Evolutionary conservation across 2,329 filamentous ascomycete species (phyloP).

Genomic region (Acrocalymma vagum): DNA sequence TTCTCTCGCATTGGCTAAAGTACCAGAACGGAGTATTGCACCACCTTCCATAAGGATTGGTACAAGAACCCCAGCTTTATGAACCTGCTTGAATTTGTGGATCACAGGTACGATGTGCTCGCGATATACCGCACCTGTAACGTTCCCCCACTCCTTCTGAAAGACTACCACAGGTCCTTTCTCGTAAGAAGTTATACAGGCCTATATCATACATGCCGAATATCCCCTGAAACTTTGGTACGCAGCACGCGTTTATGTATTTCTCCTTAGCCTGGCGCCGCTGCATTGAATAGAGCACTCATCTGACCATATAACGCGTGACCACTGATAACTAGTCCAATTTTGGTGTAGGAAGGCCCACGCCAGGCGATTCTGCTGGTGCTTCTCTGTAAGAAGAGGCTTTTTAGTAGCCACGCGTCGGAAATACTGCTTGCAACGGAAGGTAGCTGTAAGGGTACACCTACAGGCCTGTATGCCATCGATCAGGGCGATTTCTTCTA

Average conservation of each 20-base stretch:
- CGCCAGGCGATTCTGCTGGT: slow-evolving; percentile 13
- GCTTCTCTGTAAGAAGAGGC: slow-evolving; percentile 16
- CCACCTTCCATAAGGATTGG: slow-evolving; percentile 20
- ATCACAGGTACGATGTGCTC: slow-evolving; percentile 11
- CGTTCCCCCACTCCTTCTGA: slow-evolving; percentile 13
- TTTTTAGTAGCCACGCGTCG: slow-evolving; percentile 16
- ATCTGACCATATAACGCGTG: slow-evolving; percentile 18
- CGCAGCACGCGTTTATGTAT: too few relatives aligned
- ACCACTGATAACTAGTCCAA: slow-evolving; percentile 14
- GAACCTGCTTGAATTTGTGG: slow-evolving; percentile 14
- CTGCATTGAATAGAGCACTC: slow-evolving; percentile 13
- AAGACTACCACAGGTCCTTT: slow-evolving; percentile 16
- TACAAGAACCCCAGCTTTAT: slow-evolving; percentile 2
- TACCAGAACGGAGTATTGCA: too few relatives aligned
- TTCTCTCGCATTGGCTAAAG: too few relatives aligned
- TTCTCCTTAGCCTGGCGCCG: slow-evolving; percentile 7
- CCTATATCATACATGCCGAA: slow-evolving; percentile 15
- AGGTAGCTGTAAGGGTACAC: slow-evolving; percentile 12
- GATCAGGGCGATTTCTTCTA: slow-evolving; percentile 12
- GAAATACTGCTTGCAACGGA: slow-evolving; percentile 13
- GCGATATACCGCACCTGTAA: slow-evolving; percentile 11
- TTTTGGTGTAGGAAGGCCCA: slow-evolving; percentile 13
- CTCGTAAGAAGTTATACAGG: slow-evolving; percentile 16
- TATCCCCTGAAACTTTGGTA: slow-evolving; percentile 19
- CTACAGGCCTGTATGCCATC: slow-evolving; percentile 16